Base-by-base conservation (phyloP, 2,329 filamentous ascomycete genomes). In the Alternaria conjuncta region DNA sequence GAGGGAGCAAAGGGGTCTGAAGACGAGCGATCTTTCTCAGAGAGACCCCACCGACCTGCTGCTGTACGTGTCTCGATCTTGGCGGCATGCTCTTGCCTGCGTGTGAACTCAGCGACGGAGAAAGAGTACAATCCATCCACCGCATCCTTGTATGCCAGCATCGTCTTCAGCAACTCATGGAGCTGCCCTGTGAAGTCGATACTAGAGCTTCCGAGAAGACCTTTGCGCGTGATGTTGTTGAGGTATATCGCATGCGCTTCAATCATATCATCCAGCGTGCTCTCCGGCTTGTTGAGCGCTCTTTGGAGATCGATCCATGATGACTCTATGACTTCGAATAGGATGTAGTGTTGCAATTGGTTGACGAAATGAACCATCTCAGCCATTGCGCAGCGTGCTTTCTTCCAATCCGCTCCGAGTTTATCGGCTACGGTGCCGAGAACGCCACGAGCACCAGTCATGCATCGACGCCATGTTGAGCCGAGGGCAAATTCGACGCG, bases 311-410 rank as follows among this genome's bases (percentile, higher is more conserved):
- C 91, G 65, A 92, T 92, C 96, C 96, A 99, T 53, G 93, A 96
- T 36, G 92, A 91, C 80, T 99, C 96, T 71, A 99, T 98, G 71
- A 99, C 96, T 80, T 99, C 96, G 75, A 98, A 99, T 10, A 99
- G 86, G 71, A 99, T 97, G 79, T 99, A 99, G 83, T 98, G 97
- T 80, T 99, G 96, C 13, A 99, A 86, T 81, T 99, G 96, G 67
- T 93, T 93, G 75, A 98, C 90, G 76, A 99, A 98, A 79, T 99
- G 96, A 15, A 98, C 93, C 96, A 99, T 99, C 80, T 99, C 96
- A 12, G 95, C 94, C 41, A 98, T 89, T 18, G 90, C 90, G 62
- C 94, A 96, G 61, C 95, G 87, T 5, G 94, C 96, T 13, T 87
- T 89, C 78, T 97, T 97, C 96, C 96, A 99, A 56, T 95, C 92